Conservation (phyloP, 129 eudicot species). For the Rutidosis leptorrhynchoides region DNA sequence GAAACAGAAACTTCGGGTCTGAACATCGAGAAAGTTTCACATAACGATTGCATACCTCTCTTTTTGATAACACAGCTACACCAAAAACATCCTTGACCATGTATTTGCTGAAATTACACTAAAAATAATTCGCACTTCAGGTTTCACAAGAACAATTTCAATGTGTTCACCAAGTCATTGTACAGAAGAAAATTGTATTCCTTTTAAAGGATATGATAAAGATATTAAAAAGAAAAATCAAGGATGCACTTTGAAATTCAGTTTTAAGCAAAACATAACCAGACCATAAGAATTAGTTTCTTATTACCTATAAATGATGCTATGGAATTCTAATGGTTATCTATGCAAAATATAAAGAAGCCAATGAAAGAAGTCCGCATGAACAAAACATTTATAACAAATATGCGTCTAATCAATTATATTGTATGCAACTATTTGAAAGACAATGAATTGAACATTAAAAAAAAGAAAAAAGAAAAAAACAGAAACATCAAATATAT, state of each 20-base stretch:
- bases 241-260: not conserved
- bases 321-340: too few relatives aligned
- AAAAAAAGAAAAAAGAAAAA: too few relatives aligned
- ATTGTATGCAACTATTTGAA: too few relatives aligned
- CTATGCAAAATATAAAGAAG: too few relatives aligned
- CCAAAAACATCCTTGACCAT: constrained; percentile 32
- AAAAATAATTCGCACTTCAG: not conserved
- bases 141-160: not conserved
- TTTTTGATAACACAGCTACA: constrained; percentile 37
- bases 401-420: too few relatives aligned
- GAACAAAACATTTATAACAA: too few relatives aligned
- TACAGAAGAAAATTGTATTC: not conserved
- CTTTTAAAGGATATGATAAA: not conserved
- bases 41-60: constrained; percentile 48
- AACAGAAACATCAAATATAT: too few relatives aligned
- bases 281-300: not conserved
- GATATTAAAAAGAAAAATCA: not conserved
- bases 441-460: too few relatives aligned
- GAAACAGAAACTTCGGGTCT: constrained; percentile 42
- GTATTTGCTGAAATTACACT: constrained; percentile 40
- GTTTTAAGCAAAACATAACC: not conserved
- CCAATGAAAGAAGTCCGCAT: too few relatives aligned
- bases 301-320: not conserved
- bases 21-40: constrained; percentile 37
- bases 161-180: not conserved